Evolutionary conservation across 2,329 filamentous ascomycete genomes (phyloP).

Genomic region (Blumeria graminis): DNA sequence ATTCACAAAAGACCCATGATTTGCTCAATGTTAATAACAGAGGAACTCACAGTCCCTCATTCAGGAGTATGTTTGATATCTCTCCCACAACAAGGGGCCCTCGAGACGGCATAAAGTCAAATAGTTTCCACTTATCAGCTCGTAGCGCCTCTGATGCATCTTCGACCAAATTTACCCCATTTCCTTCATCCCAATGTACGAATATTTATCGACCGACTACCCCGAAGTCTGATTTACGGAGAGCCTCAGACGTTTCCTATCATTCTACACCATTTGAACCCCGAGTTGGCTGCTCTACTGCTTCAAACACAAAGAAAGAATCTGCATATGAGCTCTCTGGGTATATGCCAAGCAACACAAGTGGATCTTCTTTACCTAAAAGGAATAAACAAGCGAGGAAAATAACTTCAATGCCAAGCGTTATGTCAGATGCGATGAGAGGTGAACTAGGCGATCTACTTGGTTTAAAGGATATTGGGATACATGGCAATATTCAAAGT

Average conservation of each 20-base stretch:
- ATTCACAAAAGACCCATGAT: too few relatives aligned
- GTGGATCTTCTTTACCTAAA: constrained; percentile 21
- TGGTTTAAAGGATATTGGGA: constrained; percentile 16
- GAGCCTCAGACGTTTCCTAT: constrained; percentile 15
- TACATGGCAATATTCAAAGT: not conserved
- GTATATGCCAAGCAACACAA: constrained; percentile 27
- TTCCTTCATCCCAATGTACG: constrained; percentile 7
- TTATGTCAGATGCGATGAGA: constrained; percentile 30
- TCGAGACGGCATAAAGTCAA: too few relatives aligned
- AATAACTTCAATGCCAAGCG: constrained; percentile 15
- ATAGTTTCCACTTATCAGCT: too few relatives aligned
- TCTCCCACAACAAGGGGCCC: not conserved
- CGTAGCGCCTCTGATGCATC: constrained; percentile 4
- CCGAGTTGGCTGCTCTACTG: constrained; percentile 14
- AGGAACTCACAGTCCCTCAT: constrained; percentile 18
- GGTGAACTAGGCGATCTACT: constrained; percentile 21
- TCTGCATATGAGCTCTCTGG: constrained; percentile 36
- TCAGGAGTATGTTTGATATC: constrained; percentile 40
- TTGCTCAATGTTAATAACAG: not conserved
- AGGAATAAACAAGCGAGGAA: constrained; percentile 24
- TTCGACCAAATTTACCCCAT: constrained; percentile 11
- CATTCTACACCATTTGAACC: constrained; percentile 17
- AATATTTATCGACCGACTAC: constrained; percentile 17
- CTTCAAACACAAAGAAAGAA: constrained; percentile 14
- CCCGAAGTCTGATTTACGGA: constrained; percentile 15